These are phyloP conservation scores for Phytomonas francai DNA, from an alignment of 208 protist genomes.

Conservation along the genomic window DNA sequence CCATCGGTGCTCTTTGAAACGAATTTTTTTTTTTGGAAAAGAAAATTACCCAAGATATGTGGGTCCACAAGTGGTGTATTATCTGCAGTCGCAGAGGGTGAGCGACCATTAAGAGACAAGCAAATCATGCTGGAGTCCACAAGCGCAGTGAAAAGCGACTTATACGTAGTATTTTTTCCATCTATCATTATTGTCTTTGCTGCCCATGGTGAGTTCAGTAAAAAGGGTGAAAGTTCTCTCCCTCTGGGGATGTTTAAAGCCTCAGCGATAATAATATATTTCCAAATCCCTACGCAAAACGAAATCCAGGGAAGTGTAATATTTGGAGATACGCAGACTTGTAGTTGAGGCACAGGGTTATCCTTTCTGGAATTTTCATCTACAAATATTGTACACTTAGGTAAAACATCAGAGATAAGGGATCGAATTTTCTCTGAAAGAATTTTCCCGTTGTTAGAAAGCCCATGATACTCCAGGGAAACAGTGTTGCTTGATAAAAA, in stretches of 20 bases:
- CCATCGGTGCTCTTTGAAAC: constrained; percentile 6
- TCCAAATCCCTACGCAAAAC: not conserved
- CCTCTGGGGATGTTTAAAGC: constrained; percentile 26
- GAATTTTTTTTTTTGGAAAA: not conserved
- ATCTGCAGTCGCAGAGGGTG: constrained; percentile 28
- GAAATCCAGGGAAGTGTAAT: not conserved
- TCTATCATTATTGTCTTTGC: constrained; percentile 22
- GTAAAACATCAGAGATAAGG: not conserved
- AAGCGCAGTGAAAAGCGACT: constrained; percentile 32
- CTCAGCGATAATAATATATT: constrained; percentile 41
- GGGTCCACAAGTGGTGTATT: constrained; percentile 53
- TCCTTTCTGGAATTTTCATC: not conserved
- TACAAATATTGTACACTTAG: not conserved
- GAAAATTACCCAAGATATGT: constrained; percentile 15
- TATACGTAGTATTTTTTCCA: constrained; percentile 24
- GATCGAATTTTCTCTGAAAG: not conserved
- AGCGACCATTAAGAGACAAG: constrained; percentile 25
- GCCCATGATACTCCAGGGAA: not conserved
- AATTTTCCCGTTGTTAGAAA: not conserved
- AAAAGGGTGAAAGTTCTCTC: constrained; percentile 25
- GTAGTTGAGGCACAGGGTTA: not conserved
- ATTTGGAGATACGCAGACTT: not conserved
- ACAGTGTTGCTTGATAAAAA: not conserved
- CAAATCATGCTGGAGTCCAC: constrained; percentile 45
- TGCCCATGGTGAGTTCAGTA: constrained; percentile 53